Conservation (phyloP, 352 stramenopile species). For the Phytophthora tentaculata region DNA sequence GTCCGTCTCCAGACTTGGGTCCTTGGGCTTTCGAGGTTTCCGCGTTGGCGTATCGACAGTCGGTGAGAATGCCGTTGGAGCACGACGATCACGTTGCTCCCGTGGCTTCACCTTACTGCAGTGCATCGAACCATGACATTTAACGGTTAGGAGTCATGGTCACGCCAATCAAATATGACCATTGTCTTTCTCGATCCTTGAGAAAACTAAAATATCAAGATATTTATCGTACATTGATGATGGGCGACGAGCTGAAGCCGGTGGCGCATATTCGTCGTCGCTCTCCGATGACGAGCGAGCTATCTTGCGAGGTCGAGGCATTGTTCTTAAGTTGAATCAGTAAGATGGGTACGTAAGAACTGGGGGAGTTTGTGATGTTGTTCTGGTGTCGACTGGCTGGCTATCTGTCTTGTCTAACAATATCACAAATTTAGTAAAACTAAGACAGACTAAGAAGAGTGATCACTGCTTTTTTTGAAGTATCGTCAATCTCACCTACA, state of each 20-base stretch:
- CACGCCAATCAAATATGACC: not conserved
- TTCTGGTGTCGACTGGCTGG: conserved; percentile 3
- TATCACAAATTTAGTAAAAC: conserved; percentile 33
- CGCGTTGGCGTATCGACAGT: conserved; percentile 16
- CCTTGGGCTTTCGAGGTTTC: conserved; percentile 38
- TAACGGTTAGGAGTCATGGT: not conserved
- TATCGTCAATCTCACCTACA: conserved; percentile 11
- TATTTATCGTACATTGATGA: conserved; percentile 42
- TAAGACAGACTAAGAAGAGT: conserved; percentile 25
- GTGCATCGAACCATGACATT: conserved; percentile 4
- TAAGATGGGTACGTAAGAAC: conserved; percentile 5
- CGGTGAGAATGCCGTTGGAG: conserved; percentile 38
- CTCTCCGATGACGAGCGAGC: conserved; percentile 26
- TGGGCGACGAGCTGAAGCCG: conserved; percentile 34
- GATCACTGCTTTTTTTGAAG: conserved; percentile 11
- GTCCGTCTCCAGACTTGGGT: conserved; percentile 16
- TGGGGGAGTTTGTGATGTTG: not conserved
- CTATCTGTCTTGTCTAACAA: conserved; percentile 29
- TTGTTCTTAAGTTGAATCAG: conserved; percentile 19
- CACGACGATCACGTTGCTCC: conserved; percentile 37
- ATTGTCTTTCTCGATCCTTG: not conserved
- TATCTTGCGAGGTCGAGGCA: conserved; percentile 42
- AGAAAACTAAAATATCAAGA: conserved; percentile 10
- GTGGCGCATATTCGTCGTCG: conserved; percentile 33
- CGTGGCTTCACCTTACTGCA: conserved; percentile 35